A percentile compares a stretch with the other conserved stretches of the same genome.
Conservation (phyloP, 768 basidiomycete species). For the Termitomyces titanicus region DNA sequence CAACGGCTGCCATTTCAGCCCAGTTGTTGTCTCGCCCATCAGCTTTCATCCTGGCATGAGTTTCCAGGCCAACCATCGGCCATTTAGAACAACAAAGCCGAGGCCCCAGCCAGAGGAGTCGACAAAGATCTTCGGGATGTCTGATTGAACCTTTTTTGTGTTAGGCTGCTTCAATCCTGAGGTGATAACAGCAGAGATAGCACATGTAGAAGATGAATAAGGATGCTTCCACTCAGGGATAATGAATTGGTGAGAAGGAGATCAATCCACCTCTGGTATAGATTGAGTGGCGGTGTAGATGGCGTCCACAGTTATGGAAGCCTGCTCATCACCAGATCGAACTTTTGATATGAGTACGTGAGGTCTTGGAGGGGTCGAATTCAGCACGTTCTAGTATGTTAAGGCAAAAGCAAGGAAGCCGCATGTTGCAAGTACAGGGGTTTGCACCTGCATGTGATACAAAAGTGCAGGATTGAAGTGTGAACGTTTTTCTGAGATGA, state of each 20-base stretch:
- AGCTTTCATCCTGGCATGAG: constrained; percentile 25
- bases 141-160: too few relatives aligned
- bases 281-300: not conserved
- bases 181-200: not conserved
- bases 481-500: not conserved
- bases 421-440: not conserved
- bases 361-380: not conserved
- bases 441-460: not conserved
- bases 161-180: too few relatives aligned
- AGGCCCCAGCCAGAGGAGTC: constrained; percentile 42
- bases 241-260: not conserved
- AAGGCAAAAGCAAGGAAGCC: not conserved
- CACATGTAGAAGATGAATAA: not conserved
- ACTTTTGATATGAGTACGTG: not conserved
- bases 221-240: not conserved
- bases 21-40: constrained; percentile 34
- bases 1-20: constrained; percentile 43
- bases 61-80: constrained; percentile 37
- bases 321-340: not conserved
- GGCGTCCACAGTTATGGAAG: not conserved
- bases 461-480: too few relatives aligned
- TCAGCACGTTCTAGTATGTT: too few relatives aligned
- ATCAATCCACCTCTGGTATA: not conserved
- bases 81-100: constrained; percentile 31
- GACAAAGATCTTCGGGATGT: constrained; percentile 29